Base-by-base conservation (phyloP, 1,139 yeast species). In the Saccharomyces hybrid region DNA sequence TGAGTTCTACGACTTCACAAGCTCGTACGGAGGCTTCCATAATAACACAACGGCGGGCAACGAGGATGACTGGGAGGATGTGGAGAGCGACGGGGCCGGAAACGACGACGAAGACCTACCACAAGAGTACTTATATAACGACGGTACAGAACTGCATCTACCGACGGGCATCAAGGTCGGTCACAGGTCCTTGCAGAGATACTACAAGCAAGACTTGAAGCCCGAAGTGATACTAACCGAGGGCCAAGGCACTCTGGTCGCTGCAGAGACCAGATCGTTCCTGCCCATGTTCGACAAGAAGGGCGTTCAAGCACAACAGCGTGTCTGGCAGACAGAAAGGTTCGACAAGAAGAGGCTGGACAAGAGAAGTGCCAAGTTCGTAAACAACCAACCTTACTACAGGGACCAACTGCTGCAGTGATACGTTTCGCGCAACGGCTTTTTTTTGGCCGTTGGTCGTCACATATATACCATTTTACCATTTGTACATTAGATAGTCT, bases 171-270 rank as follows among this genome's bases (percentile, higher is more conserved):
- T 84, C 8, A 84, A 88, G 32, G 81, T 90, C 38, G 98, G 99
- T 13, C 98, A 93, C 71, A 81, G 99, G 66, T 82, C 96, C 1
- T 75, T 90, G 66, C 88, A 84, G 51, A 80, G 95, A 66, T 93
- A 91, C 73, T 91, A 84, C 75, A 85, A 85, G 69, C 95, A 90
- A 75, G 84, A 86, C 68, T 73, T 88, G 61, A 83, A 84, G 54
- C 95, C 96, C 1, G 91, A 87, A 57, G 74, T 79, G 56, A 80
- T 81, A 51, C 76, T 86, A 48, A 78, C 85, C 32, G 97, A 90
- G 69, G 98, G 97, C 50, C 97, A 89, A 73, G 95, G 96, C 61
- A 93, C 98, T 0, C 86, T 93, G 30, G 79, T 88, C 67, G 96
- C 97, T 34, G 97, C 97, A 2, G 97, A 91, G 68, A 81, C 91